phyloP scores from a whole-genome alignment of 768 basidiomycete genomes.

The Russula earlei region DNA sequence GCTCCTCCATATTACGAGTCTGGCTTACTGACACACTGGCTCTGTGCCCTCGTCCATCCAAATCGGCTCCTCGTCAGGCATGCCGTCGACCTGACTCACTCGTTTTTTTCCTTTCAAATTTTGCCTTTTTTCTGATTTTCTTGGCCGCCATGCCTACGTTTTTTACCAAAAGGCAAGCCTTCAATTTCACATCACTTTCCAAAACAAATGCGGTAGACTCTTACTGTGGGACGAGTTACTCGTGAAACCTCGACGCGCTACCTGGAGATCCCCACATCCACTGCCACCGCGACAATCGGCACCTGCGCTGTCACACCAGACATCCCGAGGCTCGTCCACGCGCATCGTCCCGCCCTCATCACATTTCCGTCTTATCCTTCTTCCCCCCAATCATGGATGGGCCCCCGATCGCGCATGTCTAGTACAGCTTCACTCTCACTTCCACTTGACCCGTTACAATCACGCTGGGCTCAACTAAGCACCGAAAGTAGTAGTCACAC shows the following conservation, averaged over 20 bases:
- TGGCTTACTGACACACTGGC: too few relatives aligned
- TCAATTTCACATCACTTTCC: background rate
- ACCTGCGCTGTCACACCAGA: background rate
- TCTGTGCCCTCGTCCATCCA: too few relatives aligned
- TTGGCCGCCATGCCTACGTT: background rate
- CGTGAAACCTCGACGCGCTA: background rate
- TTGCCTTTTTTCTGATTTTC: background rate
- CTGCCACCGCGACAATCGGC: background rate
- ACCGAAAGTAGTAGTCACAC: background rate
- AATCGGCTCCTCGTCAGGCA: too few relatives aligned
- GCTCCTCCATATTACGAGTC: too few relatives aligned
- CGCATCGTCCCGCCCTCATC: conserved; percentile 11
- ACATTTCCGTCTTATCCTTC: background rate
- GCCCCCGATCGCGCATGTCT: background rate
- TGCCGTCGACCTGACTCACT: background rate
- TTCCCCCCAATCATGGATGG: background rate
- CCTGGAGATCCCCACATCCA: background rate
- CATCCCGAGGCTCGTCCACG: conserved; percentile 5
- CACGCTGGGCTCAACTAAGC: background rate
- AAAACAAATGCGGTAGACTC: background rate
- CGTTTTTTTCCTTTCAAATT: too few relatives aligned
- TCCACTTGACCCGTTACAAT: background rate
- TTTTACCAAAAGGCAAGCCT: background rate
- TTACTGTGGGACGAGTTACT: background rate
- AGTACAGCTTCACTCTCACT: background rate